Percentiles rank a stretch among this genome's conserved stretches.
Conservation (phyloP, 768 basidiomycete genomes). For the Leucosporidium yakuticum region DNA sequence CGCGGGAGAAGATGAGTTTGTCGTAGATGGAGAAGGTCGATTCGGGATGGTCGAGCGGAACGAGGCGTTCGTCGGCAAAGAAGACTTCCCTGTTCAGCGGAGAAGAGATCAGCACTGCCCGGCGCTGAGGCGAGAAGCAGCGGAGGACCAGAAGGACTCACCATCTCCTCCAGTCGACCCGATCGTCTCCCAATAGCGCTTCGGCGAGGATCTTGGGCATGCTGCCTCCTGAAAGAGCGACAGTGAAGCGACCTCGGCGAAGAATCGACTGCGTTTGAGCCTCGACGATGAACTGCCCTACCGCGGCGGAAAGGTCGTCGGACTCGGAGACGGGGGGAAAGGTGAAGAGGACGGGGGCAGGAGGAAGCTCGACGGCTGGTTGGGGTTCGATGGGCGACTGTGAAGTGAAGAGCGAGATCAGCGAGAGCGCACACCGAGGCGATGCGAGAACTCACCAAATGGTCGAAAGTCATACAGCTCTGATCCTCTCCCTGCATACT, state of each 20-base stretch:
- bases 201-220: conserved; percentile 55
- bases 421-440: no score
- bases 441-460: conserved; percentile 1
- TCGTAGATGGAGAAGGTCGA: conserved; percentile 75
- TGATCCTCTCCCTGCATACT: not conserved
- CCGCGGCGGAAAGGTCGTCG: conserved; percentile 54
- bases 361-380: conserved; percentile 44
- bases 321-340: conserved; percentile 49
- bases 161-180: conserved; percentile 88
- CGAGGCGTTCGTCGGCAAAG: conserved; percentile 86
- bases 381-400: not conserved
- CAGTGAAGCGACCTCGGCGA: conserved; percentile 79
- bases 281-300: conserved; percentile 73
- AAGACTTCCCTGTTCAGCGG: conserved; percentile 71
- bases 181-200: conserved; percentile 53
- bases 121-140: not conserved
- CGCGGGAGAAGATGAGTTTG: conserved; percentile 65
- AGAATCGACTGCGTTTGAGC: conserved; percentile 81
- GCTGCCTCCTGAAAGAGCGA: conserved; percentile 86
- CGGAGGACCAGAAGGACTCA: conserved; percentile 43
- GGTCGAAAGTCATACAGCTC: conserved; percentile 21
- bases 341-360: conserved; percentile 63
- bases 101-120: not conserved
- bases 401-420: no score
- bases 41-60: conserved; percentile 81